Conservation (phyloP, 176 grass and related monocot species). For the Avena sativa region DNA sequence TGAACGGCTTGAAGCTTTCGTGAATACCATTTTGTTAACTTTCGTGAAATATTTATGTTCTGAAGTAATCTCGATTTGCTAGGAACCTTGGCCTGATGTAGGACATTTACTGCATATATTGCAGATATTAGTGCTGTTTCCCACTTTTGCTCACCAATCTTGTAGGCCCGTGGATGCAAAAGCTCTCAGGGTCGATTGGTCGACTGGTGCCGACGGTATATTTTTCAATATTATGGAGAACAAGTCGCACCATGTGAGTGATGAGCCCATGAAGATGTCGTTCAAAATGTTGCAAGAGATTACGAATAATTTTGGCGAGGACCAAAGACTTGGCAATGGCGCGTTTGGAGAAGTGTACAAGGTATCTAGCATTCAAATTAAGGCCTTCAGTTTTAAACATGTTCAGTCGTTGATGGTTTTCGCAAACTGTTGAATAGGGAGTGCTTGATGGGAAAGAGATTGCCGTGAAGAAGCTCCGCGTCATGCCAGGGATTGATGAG, state of each 20-base stretch:
- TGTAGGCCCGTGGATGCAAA: neutral
- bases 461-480: neutral
- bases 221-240: neutral
- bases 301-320: neutral
- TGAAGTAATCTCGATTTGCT: neutral
- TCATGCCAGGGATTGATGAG: neutral
- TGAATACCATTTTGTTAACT: neutral
- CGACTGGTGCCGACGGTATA: too few species aligned
- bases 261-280: neutral
- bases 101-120: neutral
- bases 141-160: neutral
- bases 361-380: neutral
- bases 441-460: slow-evolving; percentile 18
- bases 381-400: neutral
- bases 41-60: neutral
- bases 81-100: neutral
- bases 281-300: neutral
- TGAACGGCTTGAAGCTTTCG: neutral
- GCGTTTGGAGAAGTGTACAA: slow-evolving; percentile 26
- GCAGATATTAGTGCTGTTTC: neutral
- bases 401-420: neutral
- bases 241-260: neutral
- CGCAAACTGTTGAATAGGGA: neutral
- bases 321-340: neutral
- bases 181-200: neutral